Conservation (phyloP, 805 yeast species). For the Suhomyces emberorum region DNA sequence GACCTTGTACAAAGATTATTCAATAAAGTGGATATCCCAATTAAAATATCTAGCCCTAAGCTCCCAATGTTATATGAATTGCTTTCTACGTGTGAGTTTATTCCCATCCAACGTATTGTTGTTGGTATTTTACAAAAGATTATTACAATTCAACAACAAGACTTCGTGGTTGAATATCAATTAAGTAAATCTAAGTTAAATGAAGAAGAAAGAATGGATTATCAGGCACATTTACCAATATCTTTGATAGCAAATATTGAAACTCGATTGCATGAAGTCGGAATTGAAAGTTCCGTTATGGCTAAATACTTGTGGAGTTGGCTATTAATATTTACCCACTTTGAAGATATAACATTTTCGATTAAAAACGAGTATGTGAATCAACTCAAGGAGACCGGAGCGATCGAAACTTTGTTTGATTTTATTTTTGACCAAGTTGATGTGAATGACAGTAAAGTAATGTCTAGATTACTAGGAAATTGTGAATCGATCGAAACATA, state of each 20-base stretch:
- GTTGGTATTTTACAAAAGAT: conserved; percentile 36
- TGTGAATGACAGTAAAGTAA: conserved; percentile 22
- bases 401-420: conserved; percentile 50
- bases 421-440: conserved; percentile 56
- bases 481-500: background rate
- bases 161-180: conserved; percentile 59
- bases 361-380: conserved; percentile 59
- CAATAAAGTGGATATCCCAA: conserved; percentile 22
- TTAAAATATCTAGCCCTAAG: conserved; percentile 25
- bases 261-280: conserved; percentile 16
- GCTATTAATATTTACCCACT: conserved; percentile 59
- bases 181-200: conserved; percentile 41
- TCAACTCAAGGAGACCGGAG: conserved; percentile 47
- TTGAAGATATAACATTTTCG: conserved; percentile 61
- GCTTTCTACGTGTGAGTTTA: conserved; percentile 16
- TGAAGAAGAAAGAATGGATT: conserved; percentile 19
- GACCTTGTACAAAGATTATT: conserved; percentile 32
- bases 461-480: conserved; percentile 14
- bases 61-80: conserved; percentile 35
- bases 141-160: conserved; percentile 51
- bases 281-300: conserved; percentile 14
- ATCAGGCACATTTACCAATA: conserved; percentile 38
- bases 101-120: conserved; percentile 42
- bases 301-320: conserved; percentile 62
- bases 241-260: conserved; percentile 5